Evolutionary conservation across 148 eudicot genomes (phyloP), one percentile per base, ranked within the genome.

Genomic region (Chenopodium suecicum): DNA sequence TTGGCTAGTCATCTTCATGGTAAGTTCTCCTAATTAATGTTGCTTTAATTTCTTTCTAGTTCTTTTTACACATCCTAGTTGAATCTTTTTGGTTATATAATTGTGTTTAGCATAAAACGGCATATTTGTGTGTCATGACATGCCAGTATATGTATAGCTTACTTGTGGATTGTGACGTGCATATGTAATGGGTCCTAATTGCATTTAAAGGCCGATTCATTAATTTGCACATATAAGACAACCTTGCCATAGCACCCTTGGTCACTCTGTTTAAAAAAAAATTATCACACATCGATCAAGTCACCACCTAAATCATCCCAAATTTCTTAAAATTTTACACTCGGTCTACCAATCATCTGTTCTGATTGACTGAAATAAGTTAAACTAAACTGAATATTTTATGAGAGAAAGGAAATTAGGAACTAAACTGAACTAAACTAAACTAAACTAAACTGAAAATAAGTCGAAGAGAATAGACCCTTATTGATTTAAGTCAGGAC

Each of bases 1-100:
- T 86, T 94, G 85, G 98, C 97, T 67, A 89, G 92, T 82, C 95
- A 89, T 78, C 95, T 94, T 63, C 98, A 94, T 84, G 91, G 97
- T 93, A 88, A 86, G 91, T 83, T 23, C 13, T 11, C 16, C 37
- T 62, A 50, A 41, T 41, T 41, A 41, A 41, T 41, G 16, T 47
- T 10, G 4, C 22, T 66, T 19, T 63, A 44, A 41, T 75, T 79
- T 13, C 5, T 37, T 81, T 62, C 31, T 16, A 16, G 37, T 60
- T 75, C 44, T 48, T 52, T 19, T 41, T 41, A 41, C 44, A 41
- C 44, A 41, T 41, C 44, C 7, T 71, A 46, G 3, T 37, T 71
- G 75, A 41, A 44, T 3, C 72, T 68, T 29, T 9, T 37, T 29
- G n/a, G 48, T 22, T 1, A 32, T 31, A 68, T 68, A 7, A 68